Evolutionary conservation across 2,329 filamentous ascomycete genomes (phyloP).

Genomic region (Trichoderma semiorbis): DNA sequence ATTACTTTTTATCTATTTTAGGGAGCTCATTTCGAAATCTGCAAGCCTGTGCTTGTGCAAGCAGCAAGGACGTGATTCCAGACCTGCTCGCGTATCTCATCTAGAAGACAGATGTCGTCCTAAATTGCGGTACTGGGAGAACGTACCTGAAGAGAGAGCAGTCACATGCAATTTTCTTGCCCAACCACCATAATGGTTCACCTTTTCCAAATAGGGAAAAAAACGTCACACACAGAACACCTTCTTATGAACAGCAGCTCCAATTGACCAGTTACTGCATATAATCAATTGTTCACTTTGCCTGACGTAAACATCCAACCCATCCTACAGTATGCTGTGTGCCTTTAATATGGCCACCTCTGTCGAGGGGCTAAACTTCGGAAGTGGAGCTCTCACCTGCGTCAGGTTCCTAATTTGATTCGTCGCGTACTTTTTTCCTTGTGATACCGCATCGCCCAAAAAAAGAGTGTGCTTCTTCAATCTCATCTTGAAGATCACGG

Average conservation of each 20-base stretch:
- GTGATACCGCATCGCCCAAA: neutral
- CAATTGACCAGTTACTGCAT: neutral
- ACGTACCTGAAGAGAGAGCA: neutral
- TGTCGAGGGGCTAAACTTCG: slow-evolving; percentile 10
- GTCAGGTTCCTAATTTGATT: neutral
- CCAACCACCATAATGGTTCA: neutral
- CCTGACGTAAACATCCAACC: neutral
- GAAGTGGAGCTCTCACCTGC: neutral
- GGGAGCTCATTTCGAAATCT: neutral
- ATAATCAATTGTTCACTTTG: neutral
- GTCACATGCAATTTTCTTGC: neutral
- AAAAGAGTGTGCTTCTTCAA: neutral
- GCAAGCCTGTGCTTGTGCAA: neutral
- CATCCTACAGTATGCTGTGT: neutral
- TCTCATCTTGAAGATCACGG: neutral
- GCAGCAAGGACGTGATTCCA: neutral
- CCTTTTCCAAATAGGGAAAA: neutral
- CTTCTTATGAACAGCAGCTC: neutral
- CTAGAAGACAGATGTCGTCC: neutral
- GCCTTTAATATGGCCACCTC: neutral
- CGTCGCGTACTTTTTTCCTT: slow-evolving; percentile 6
- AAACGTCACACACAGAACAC: neutral
- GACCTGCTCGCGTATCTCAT: slow-evolving; percentile 15
- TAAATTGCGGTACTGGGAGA: neutral
- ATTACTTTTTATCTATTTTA: neutral